Evolutionary conservation across 768 basidiomycete species (phyloP).

Genomic region (Panus rudis): DNA sequence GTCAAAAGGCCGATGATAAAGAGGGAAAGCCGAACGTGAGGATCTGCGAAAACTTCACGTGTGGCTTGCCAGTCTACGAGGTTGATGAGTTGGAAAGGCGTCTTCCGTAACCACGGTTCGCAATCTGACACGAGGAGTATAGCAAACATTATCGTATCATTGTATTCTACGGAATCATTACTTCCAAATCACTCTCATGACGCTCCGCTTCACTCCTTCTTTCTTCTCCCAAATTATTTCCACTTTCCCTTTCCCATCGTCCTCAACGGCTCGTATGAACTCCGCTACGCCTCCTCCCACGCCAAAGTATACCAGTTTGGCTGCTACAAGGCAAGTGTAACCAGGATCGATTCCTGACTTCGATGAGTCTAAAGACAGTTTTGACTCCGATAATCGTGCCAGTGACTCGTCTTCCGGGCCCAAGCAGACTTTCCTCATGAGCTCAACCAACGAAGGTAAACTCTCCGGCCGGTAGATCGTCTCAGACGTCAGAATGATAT

Average conservation of each 20-base stretch:
- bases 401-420: background rate
- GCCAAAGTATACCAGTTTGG: slow-evolving; percentile 91
- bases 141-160: no score
- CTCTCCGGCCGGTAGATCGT: slow-evolving; percentile 79
- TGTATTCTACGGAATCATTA: no score
- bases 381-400: slow-evolving; percentile 1
- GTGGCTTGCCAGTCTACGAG: slow-evolving; percentile 17
- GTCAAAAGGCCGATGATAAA: background rate
- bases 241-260: slow-evolving; percentile 38
- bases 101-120: no score
- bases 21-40: slow-evolving; percentile 13
- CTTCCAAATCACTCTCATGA: slow-evolving; percentile 59
- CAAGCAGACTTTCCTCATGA: slow-evolving; percentile 38
- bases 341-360: slow-evolving; percentile 3
- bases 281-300: slow-evolving; percentile 84
- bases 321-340: slow-evolving; percentile 69
- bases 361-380: slow-evolving; percentile 2
- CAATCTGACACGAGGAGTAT: no score
- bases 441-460: slow-evolving; percentile 49
- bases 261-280: slow-evolving; percentile 54
- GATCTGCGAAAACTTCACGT: slow-evolving; percentile 20
- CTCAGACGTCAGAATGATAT: slow-evolving; percentile 82
- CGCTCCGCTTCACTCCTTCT: slow-evolving; percentile 64
- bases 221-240: slow-evolving; percentile 59
- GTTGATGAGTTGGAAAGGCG: slow-evolving; percentile 13